A percentile compares a stretch with the other conserved stretches of the same genome.
phyloP scores from a whole-genome alignment of 805 yeast species.

The Pichia thaimueangensis region DNA sequence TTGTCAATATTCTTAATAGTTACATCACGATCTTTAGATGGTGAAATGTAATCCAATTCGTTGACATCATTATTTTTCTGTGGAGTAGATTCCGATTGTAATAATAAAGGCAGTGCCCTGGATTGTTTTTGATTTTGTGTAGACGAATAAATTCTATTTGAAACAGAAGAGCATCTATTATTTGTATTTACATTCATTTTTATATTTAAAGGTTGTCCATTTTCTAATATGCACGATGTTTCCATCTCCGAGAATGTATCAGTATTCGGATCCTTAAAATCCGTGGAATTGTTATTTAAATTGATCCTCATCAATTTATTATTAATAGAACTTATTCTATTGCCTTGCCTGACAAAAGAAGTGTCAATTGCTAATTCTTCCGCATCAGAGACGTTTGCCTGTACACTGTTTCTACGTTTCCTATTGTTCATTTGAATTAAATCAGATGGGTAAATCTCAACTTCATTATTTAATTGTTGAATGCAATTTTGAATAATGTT shows the following conservation, averaged over 20 bases:
- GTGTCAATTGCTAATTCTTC: background rate
- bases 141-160: background rate
- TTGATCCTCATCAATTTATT: slow-evolving; percentile 15
- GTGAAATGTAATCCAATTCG: slow-evolving; percentile 2
- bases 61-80: slow-evolving; percentile 1
- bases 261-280: background rate
- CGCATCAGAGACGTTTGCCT: background rate
- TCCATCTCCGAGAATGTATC: slow-evolving; percentile 11
- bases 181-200: no score
- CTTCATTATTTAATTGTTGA: background rate
- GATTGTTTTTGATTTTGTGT: no score
- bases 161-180: background rate
- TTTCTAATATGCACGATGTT: slow-evolving; percentile 10
- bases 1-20: background rate
- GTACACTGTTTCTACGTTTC: slow-evolving; percentile 5
- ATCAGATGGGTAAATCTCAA: background rate
- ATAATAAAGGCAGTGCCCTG: slow-evolving; percentile 1
- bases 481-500: slow-evolving; percentile 4
- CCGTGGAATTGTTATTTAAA: slow-evolving; percentile 8
- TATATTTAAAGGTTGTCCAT: no score
- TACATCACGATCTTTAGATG: background rate
- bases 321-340: slow-evolving; percentile 13
- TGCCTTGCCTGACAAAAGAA: slow-evolving; percentile 9
- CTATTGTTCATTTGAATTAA: background rate
- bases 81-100: slow-evolving; percentile 10